These are phyloP conservation scores for Thielaviopsis punctulata DNA, from an alignment of 2,329 filamentous ascomycete species.

Conservation along the genomic window DNA sequence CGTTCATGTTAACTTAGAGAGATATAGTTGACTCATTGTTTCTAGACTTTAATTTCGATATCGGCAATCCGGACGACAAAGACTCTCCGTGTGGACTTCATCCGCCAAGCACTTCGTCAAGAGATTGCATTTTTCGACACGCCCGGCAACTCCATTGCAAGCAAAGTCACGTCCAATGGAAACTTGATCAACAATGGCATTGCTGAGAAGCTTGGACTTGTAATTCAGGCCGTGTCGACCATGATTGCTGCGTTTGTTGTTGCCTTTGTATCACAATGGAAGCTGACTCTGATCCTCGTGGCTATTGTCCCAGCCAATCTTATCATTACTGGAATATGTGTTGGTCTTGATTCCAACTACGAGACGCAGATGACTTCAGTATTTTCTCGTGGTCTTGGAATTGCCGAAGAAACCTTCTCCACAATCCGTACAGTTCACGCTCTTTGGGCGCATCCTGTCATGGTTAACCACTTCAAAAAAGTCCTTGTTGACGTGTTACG, in stretches of 20 bases:
- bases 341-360: slow-evolving; percentile 23
- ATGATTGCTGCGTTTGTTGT: slow-evolving; percentile 24
- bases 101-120: slow-evolving; percentile 26
- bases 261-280: slow-evolving; percentile 25
- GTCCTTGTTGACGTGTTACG: slow-evolving; percentile 24
- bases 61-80: slow-evolving; percentile 23
- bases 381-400: slow-evolving; percentile 24
- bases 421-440: slow-evolving; percentile 33
- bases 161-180: slow-evolving; percentile 30
- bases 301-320: slow-evolving; percentile 28
- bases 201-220: slow-evolving; percentile 27
- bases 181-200: slow-evolving; percentile 29
- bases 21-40: slow-evolving; percentile 1
- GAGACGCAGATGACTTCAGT: slow-evolving; percentile 28
- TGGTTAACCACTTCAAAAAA: slow-evolving; percentile 24
- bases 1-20: background rate
- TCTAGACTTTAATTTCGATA: slow-evolving; percentile 21
- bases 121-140: slow-evolving; percentile 39
- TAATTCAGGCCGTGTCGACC: slow-evolving; percentile 24
- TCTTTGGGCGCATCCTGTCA: slow-evolving; percentile 29
- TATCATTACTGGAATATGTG: slow-evolving; percentile 22
- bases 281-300: slow-evolving; percentile 26
- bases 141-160: slow-evolving; percentile 25
- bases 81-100: slow-evolving; percentile 22
- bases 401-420: slow-evolving; percentile 32